These are phyloP conservation scores for Edaphochlamys debaryana DNA, from an alignment of 139 green algal species.

Conservation along the genomic window DNA sequence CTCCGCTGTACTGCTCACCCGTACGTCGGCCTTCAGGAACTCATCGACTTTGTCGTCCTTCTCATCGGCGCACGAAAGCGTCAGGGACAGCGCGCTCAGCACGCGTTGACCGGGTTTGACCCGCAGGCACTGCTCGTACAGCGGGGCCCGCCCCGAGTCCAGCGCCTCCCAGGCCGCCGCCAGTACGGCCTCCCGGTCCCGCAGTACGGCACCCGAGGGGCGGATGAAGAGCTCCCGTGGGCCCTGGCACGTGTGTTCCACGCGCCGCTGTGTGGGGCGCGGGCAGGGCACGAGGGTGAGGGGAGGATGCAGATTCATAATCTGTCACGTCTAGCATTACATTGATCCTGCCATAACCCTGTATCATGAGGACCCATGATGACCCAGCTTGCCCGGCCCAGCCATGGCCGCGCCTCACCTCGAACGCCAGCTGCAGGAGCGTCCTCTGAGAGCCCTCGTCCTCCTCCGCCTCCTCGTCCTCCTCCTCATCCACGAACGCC, in stretches of 20 bases:
- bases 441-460: neutral
- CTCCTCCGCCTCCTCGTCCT: neutral
- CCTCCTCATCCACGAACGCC: no score
- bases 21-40: neutral
- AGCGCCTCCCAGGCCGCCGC: neutral
- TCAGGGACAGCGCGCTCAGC: constrained; percentile 18
- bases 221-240: constrained; percentile 13
- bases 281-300: no score
- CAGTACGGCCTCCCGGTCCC: neutral
- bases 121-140: constrained; percentile 23
- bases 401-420: no score
- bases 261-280: neutral
- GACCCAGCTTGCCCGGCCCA: no score
- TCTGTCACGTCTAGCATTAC: no score
- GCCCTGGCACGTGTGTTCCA: neutral
- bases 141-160: no score
- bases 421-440: neutral
- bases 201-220: neutral
- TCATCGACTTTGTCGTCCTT: constrained; percentile 17
- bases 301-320: no score
- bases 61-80: constrained; percentile 3
- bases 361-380: no score
- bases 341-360: no score
- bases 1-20: neutral
- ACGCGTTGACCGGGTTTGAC: neutral